Evolutionary conservation across 169 alveolate species (phyloP).

Genomic region (Plasmodium fragile): DNA sequence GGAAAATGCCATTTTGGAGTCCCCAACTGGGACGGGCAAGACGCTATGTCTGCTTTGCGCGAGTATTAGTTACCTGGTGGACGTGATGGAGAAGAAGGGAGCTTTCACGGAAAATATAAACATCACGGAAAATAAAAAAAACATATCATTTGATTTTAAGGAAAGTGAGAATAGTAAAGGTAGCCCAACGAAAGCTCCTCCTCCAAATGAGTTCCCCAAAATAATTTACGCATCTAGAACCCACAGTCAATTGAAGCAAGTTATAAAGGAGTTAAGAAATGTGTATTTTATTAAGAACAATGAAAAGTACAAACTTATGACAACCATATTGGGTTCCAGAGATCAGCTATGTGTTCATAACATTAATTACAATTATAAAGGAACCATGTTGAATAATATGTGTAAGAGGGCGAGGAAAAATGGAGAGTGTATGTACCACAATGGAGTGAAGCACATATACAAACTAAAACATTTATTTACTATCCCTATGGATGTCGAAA

Average conservation of each 20-base stretch:
- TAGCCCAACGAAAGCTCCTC: slow-evolving; percentile 64
- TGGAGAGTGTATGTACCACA: slow-evolving; percentile 87
- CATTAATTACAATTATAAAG: slow-evolving; percentile 82
- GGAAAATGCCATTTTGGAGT: slow-evolving; percentile 94
- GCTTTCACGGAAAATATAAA: slow-evolving; percentile 73
- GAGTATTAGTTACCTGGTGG: slow-evolving; percentile 87
- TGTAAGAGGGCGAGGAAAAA: slow-evolving; percentile 85
- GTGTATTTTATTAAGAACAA: slow-evolving; percentile 82
- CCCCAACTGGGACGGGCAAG: slow-evolving; percentile 99
- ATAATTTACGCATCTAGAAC: slow-evolving; percentile 95
- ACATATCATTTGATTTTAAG: slow-evolving; percentile 39
- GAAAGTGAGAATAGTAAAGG: slow-evolving; percentile 22
- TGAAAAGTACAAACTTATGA: slow-evolving; percentile 86
- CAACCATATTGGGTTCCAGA: slow-evolving; percentile 92
- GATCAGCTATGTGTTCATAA: slow-evolving; percentile 93
- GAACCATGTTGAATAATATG: slow-evolving; percentile 83
- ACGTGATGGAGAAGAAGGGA: slow-evolving; percentile 81
- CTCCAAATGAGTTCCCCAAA: slow-evolving; percentile 23
- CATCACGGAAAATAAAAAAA: slow-evolving; percentile 40
- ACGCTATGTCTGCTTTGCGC: slow-evolving; percentile 94
- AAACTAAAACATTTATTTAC: slow-evolving; percentile 79
- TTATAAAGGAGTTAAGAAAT: slow-evolving; percentile 91
- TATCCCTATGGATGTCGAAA: slow-evolving; percentile 92
- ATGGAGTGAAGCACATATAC: slow-evolving; percentile 80
- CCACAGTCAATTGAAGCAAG: slow-evolving; percentile 93